phyloP scores from a whole-genome alignment of 257 asterid genomes.

The Orobanche coerulescens region DNA sequence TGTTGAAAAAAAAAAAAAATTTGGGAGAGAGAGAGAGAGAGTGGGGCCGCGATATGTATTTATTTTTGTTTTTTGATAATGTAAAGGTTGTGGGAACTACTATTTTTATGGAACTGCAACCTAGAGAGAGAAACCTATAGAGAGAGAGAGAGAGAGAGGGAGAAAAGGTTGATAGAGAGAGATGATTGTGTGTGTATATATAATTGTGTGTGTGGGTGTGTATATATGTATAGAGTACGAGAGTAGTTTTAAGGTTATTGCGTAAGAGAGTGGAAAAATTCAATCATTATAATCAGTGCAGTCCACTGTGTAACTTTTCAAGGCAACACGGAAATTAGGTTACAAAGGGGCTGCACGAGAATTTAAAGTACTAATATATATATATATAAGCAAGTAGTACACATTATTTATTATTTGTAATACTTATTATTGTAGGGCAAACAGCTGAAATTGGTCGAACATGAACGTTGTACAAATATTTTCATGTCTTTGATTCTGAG shows the following conservation, averaged over 20 bases:
- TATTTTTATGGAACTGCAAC: not conserved
- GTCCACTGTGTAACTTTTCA: conserved; percentile 31
- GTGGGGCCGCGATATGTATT: conserved; percentile 14
- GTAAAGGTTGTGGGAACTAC: conserved; percentile 15
- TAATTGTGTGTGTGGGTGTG: not conserved
- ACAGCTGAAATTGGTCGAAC: conserved; percentile 24
- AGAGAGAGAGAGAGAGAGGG: conserved; percentile 12
- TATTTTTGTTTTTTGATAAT: conserved; percentile 20
- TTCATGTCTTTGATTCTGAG: conserved; percentile 16
- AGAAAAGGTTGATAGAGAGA: not conserved
- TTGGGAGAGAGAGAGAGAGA: not conserved
- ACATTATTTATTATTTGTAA: too few species aligned
- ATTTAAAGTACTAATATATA: not conserved
- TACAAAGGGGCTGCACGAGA: conserved; percentile 16
- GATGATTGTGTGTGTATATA: not conserved
- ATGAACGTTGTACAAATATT: not conserved
- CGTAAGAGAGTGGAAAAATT: conserved; percentile 43
- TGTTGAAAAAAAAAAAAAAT: not conserved
- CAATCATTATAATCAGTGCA: conserved; percentile 69
- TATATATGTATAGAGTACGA: not conserved
- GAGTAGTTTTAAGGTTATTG: conserved; percentile 53
- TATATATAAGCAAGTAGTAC: too few species aligned
- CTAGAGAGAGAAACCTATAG: conserved; percentile 2
- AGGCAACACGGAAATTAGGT: conserved; percentile 37
- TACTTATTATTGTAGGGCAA: not conserved